Percentiles rank a stretch among this genome's conserved stretches.
Evolutionary conservation across 805 yeast genomes (phyloP).

Genomic region (Kodamaea leandrae): DNA sequence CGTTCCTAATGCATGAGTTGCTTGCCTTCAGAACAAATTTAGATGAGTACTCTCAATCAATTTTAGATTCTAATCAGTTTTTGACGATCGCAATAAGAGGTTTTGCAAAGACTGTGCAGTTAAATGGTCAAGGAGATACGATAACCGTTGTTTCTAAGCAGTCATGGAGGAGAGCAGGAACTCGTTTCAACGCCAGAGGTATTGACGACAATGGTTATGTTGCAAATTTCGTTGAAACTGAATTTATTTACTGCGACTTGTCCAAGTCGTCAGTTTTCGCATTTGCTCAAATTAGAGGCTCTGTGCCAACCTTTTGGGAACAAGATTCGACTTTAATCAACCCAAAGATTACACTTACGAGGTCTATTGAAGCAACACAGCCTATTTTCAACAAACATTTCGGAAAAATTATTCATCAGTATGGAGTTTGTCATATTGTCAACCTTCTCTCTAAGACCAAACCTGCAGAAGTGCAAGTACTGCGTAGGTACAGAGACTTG

Average conservation of each 20-base stretch:
- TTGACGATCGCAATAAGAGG: constrained; percentile 93
- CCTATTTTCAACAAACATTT: constrained; percentile 87
- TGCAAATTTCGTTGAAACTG: constrained; percentile 59
- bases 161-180: constrained; percentile 97
- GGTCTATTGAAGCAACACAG: constrained; percentile 89
- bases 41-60: constrained; percentile 54
- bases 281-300: constrained; percentile 88
- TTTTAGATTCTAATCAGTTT: constrained; percentile 74
- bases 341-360: constrained; percentile 84
- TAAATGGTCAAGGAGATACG: constrained; percentile 40
- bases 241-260: constrained; percentile 58
- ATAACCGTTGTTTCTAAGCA: constrained; percentile 87
- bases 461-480: constrained; percentile 70
- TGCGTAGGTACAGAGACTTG: constrained; percentile 63
- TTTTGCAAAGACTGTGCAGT: constrained; percentile 74
- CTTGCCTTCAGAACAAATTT: constrained; percentile 70
- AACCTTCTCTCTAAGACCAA: constrained; percentile 76
- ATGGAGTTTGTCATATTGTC: constrained; percentile 87
- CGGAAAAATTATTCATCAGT: constrained; percentile 61
- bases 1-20: constrained; percentile 82
- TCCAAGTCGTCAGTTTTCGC: constrained; percentile 58
- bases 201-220: constrained; percentile 69
- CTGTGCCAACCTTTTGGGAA: constrained; percentile 97
- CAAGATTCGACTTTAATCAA: constrained; percentile 90
- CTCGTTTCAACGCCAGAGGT: constrained; percentile 95